phyloP scores from a whole-genome alignment of 371 early-diverging fungal genomes.

The Quaeritorhiza haematococci region DNA sequence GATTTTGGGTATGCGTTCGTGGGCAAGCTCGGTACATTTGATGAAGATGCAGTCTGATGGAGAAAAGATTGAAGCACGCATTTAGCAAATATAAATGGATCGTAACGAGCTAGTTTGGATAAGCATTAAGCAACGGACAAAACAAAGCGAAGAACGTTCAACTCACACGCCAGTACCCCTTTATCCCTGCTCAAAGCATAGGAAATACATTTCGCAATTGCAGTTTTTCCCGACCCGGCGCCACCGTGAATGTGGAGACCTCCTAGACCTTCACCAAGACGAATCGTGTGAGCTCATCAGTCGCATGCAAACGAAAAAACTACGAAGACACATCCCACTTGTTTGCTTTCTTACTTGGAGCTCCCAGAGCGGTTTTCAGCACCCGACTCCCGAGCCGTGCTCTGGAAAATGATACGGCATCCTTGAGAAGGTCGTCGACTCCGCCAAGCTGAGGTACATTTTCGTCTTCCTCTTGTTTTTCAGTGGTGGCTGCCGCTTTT shows the following conservation, averaged over 20 bases:
- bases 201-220: slow-evolving; percentile 52
- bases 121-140: slow-evolving; percentile 2
- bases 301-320: neutral
- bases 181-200: slow-evolving; percentile 29
- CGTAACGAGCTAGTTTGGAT: slow-evolving; percentile 9
- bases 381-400: neutral
- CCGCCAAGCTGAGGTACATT: neutral
- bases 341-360: neutral
- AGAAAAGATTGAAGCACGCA: neutral
- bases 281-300: no score
- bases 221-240: slow-evolving; percentile 84
- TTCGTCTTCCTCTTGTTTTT: slow-evolving; percentile 21
- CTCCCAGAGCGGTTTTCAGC: neutral
- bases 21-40: slow-evolving; percentile 60
- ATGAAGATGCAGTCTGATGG: slow-evolving; percentile 23
- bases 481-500: slow-evolving; percentile 3
- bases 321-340: no score
- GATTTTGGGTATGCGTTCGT: slow-evolving; percentile 58
- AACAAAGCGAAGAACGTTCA: neutral
- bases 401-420: neutral
- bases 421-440: neutral
- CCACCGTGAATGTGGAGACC: slow-evolving; percentile 77
- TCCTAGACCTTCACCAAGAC: slow-evolving; percentile 42
- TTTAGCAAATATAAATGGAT: neutral
- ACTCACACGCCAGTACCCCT: slow-evolving; percentile 57